Percentiles rank a stretch among this genome's conserved stretches.
These are phyloP conservation scores for Penicillium tannophilum DNA, from an alignment of 495 filamentous ascomycete species.

Conservation along the genomic window DNA sequence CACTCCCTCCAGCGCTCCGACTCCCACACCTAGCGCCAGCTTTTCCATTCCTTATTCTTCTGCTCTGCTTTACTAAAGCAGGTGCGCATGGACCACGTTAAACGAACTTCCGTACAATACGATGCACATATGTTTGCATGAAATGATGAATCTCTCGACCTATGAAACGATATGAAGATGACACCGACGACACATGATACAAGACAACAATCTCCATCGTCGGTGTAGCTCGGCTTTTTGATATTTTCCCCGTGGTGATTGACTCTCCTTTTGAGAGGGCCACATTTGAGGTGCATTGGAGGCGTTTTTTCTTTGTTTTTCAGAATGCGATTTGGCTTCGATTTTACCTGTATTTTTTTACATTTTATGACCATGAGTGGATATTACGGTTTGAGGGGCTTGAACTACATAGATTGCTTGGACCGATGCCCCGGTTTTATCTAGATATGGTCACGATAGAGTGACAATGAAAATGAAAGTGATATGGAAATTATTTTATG, in stretches of 20 bases:
- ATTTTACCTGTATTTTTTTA: background rate
- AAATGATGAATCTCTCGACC: background rate
- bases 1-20: background rate
- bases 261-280: background rate
- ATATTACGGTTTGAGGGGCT: background rate
- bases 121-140: background rate
- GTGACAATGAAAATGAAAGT: background rate
- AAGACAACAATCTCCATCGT: background rate
- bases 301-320: slow-evolving; percentile 1
- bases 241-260: background rate
- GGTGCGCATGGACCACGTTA: background rate
- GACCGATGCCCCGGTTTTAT: slow-evolving; percentile 1
- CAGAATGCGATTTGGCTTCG: background rate
- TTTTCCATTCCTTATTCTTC: background rate
- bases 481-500: background rate
- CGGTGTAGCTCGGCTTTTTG: background rate
- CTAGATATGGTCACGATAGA: background rate
- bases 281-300: background rate
- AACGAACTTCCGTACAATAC: background rate
- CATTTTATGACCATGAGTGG: background rate
- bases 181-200: slow-evolving; percentile 4
- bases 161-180: background rate
- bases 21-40: slow-evolving; percentile 1
- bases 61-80: slow-evolving; percentile 1
- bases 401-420: slow-evolving; percentile 5